These are phyloP conservation scores for Pseudognaphalium luteoalbum DNA, from an alignment of 129 eudicot genomes.

Conservation along the genomic window DNA sequence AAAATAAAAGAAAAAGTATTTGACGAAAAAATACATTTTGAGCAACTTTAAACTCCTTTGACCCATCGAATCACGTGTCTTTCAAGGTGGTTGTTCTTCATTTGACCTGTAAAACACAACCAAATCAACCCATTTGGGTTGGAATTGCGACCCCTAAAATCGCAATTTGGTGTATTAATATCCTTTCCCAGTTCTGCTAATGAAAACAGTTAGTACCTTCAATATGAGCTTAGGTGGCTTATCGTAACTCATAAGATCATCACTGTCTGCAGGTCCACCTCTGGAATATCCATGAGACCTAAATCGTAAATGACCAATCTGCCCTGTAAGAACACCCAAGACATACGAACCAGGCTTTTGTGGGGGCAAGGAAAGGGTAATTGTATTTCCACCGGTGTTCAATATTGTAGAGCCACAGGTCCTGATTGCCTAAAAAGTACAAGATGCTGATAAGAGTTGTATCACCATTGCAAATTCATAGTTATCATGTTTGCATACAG, in stretches of 20 bases:
- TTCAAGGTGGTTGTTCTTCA: not conserved
- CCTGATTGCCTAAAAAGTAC: slow-evolving; percentile 60
- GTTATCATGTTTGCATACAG: slow-evolving; percentile 4
- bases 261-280: slow-evolving; percentile 91
- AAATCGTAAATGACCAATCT: slow-evolving; percentile 89
- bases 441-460: not conserved
- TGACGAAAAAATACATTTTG: not conserved
- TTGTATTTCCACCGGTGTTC: slow-evolving; percentile 74
- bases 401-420: slow-evolving; percentile 70
- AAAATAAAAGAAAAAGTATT: not conserved
- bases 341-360: slow-evolving; percentile 96
- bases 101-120: not conserved
- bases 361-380: slow-evolving; percentile 77
- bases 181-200: not conserved
- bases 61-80: not conserved
- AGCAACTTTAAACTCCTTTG: not conserved
- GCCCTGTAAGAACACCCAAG: slow-evolving; percentile 93
- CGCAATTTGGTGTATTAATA: not conserved
- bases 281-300: slow-evolving; percentile 96
- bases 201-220: slow-evolving; percentile 52
- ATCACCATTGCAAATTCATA: slow-evolving; percentile 10
- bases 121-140: not conserved
- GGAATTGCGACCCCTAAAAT: not conserved
- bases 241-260: slow-evolving; percentile 92
- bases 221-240: slow-evolving; percentile 89